Evolutionary conservation across 371 early-diverging fungal species (phyloP).

Genomic region (Rhizopus microsporus): DNA sequence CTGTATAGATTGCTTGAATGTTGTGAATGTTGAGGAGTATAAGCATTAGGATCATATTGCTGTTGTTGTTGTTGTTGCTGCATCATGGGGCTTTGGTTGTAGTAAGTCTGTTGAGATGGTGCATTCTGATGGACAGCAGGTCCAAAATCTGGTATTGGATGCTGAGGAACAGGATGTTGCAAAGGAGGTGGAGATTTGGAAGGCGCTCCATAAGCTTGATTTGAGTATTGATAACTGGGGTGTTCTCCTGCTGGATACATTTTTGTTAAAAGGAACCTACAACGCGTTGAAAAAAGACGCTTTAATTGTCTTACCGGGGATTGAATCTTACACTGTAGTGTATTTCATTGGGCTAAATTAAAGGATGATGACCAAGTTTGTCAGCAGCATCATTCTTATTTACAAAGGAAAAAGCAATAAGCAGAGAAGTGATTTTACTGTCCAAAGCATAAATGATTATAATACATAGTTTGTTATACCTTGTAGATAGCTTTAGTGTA

Average conservation of each 20-base stretch:
- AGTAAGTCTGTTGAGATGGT: constrained; percentile 49
- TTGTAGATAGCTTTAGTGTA: no score
- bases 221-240: constrained; percentile 22
- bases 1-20: constrained; percentile 41
- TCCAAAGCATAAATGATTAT: no score
- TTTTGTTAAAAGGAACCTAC: constrained; percentile 8
- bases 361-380: no score
- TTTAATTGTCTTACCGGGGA: background rate
- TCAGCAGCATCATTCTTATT: no score
- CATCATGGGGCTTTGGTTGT: constrained; percentile 37
- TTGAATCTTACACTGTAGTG: background rate
- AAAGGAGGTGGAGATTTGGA: constrained; percentile 69
- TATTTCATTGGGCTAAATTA: constrained; percentile 2
- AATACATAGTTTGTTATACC: no score
- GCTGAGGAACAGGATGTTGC: constrained; percentile 70
- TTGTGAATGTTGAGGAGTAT: constrained; percentile 36
- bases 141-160: constrained; percentile 65
- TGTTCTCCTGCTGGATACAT: constrained; percentile 34
- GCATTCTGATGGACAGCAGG: constrained; percentile 46
- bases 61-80: constrained; percentile 42
- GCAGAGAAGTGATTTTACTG: no score
- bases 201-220: constrained; percentile 22
- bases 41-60: constrained; percentile 43
- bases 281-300: constrained; percentile 3
- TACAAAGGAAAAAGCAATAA: no score